Base-by-base conservation (phyloP, 805 yeast genomes). In the Candida argentea region DNA sequence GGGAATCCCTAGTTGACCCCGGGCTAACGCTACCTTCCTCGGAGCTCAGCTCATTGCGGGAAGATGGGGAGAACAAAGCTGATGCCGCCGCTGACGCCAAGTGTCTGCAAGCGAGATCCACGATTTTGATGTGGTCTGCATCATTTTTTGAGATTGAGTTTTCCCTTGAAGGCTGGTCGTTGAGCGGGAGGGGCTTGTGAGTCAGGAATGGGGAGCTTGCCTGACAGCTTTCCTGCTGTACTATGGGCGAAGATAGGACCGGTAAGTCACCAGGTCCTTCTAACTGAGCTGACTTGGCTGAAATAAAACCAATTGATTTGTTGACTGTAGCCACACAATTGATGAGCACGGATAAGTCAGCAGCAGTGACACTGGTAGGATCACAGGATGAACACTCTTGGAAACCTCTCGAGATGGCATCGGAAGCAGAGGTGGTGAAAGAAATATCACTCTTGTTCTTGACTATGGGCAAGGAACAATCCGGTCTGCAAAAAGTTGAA, bases 71-170 rank as follows among this genome's bases (percentile, higher is more conserved):
- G 7, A 7, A 8, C 10, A 18, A 18, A 26, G 50, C 53, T 20
- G 61, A 51, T 6, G 75, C 80, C 2, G 91, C 93, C 18, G 91
- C 91, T 23, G 76, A 59, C 1, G 89, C 86, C 43, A 82, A 76
- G 50, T 81, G 87, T 30, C 89, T 73, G 45, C 93, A 83, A 1
- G 94, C 91, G 42, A 76, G 68, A 45, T 75, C 81, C 14, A 78
- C 83, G 25, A 78, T 63, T 34, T 76, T 65, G 41, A 72, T 64
- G 44, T 81, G 87, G 42, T 77, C 85, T 25, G 72, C 60, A 46
- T 77, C 83, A 47, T 73, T 73, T 42, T 73, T 70, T 14, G 75
- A 60, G 16, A 69, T 46, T 18, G 7, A 10, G 7, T 7, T 18
- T n/a, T n/a, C n/a, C n/a, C n/a, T n/a, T 6, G 53, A 40, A 3